Base-by-base conservation (phyloP, 1,284 basidiomycete species). In the Rhizoctonia solani region DNA sequence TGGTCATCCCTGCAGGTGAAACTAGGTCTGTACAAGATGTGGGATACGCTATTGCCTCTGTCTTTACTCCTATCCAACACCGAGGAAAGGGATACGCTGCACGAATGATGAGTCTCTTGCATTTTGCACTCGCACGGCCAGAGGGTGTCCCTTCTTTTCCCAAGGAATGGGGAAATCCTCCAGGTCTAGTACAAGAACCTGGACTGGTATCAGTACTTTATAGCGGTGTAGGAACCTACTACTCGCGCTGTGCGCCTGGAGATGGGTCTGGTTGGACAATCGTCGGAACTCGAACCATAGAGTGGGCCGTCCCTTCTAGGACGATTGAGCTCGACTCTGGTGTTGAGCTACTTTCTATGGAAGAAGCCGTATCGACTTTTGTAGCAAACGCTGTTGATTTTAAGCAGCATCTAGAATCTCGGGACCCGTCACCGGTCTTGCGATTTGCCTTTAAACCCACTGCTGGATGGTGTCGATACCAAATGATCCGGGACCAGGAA, bases 221-320 rank as follows among this genome's bases (percentile, higher is more conserved):
- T 75, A 88, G 85, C 73, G 87, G 88, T 71, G 77, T 89, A 27
- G 87, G 87, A 2, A 72, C 78, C 0, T 86, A 87, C 73, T 89
- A 89, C 74, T 71, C 69, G 4, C 68, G 71, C 1, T 81, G 81
- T 63, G 84, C 85, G 0, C 79, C 79, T 4, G 71, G 66, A 2
- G 73, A 74, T 1, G 70, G 74, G 2, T 55, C 70, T 14, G 86
- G 87, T 0, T 88, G 86, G 86, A 73, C 78, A 16, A 76, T 79
- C 4, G 74, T 74, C 8, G 76, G 76, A 1, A 74, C 81, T 1
- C 56, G 74, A 0, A 81, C 81, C 21, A 84, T 83, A 1, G 73
- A 77, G 1, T 87, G 81, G 82, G 72, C 78, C 0, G 69, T 74
- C 4, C 71, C 76, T 21, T 68, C 71, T 66, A 32, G 66, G 30